phyloP scores from a whole-genome alignment of 164 flowering plant genomes.

The Litsea cubeba region DNA sequence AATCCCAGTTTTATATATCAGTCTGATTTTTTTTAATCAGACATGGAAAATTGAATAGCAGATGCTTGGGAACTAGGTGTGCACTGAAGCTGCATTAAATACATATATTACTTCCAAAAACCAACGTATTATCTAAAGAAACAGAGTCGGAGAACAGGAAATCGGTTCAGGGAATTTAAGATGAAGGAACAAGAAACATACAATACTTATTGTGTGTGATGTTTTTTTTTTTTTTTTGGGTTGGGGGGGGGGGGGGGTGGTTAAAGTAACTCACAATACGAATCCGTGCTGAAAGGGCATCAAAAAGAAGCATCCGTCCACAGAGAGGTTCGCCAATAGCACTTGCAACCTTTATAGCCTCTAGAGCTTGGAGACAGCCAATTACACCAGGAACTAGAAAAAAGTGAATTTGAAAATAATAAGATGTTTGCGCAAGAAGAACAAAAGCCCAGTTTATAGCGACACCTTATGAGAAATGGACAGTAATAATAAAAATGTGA shows the following conservation, averaged over 20 bases:
- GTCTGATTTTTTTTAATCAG: not conserved
- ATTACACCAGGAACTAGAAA: slow-evolving; percentile 87
- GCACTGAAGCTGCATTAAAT: not conserved
- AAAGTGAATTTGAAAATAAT: not conserved
- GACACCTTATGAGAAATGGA: not conserved
- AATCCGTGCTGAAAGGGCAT: slow-evolving; percentile 76
- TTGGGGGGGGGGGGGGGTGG: too few relatives aligned
- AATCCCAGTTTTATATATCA: not conserved
- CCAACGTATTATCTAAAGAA: too few relatives aligned
- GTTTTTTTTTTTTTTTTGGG: too few relatives aligned
- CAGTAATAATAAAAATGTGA: not conserved
- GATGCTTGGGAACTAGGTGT: not conserved
- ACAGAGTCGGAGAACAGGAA: too few relatives aligned
- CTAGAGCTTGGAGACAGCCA: slow-evolving; percentile 96
- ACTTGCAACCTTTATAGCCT: slow-evolving; percentile 88
- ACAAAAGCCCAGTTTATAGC: not conserved
- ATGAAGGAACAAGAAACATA: not conserved
- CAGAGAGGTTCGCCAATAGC: slow-evolving; percentile 86
- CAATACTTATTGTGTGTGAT: too few relatives aligned
- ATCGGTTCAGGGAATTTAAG: not conserved
- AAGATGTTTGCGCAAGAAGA: not conserved
- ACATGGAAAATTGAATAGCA: too few relatives aligned
- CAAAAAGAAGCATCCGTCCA: slow-evolving; percentile 87
- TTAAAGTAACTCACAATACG: slow-evolving; percentile 55
- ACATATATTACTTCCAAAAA: too few relatives aligned